A percentile compares a stretch with the other conserved stretches of the same genome.
phyloP scores from a whole-genome alignment of 441 rosid genomes.

The Erodium texanum region DNA sequence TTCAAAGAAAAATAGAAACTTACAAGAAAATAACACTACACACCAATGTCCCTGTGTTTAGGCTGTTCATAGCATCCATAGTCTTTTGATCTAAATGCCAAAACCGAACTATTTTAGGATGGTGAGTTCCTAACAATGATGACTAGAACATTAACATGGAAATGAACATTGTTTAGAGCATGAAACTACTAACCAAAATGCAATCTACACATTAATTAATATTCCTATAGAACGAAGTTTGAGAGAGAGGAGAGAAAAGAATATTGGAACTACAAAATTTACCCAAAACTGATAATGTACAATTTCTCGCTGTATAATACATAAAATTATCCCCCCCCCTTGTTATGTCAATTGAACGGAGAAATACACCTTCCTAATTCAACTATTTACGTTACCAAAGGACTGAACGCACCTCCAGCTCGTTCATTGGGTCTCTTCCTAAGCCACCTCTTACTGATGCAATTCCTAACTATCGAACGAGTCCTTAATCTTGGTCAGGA shows the following conservation, averaged over 20 bases:
- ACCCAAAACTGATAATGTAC: not conserved
- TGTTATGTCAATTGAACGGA: not conserved
- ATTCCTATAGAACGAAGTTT: too few species aligned
- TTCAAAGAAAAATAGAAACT: too few species aligned
- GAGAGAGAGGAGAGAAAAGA: not conserved
- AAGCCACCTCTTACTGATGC: conserved; percentile 13
- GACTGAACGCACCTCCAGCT: not conserved
- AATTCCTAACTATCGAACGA: conserved; percentile 18
- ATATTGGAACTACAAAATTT: not conserved
- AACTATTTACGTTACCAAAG: not conserved
- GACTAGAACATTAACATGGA: too few species aligned
- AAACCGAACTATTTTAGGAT: too few species aligned
- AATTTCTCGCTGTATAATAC: not conserved
- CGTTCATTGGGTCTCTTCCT: not conserved
- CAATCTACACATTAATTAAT: too few species aligned
- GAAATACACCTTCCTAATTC: not conserved
- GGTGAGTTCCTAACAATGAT: too few species aligned
- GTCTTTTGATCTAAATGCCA: too few species aligned
- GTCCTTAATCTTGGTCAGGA: conserved; percentile 20
- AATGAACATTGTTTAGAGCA: too few species aligned
- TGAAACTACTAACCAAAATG: too few species aligned
- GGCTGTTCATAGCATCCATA: too few species aligned
- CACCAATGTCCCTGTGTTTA: too few species aligned
- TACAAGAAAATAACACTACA: too few species aligned
- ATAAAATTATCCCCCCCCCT: not conserved